Evolutionary conservation across 208 protist species (phyloP), one percentile per base, ranked within the genome.

Genomic region (Acanthamoeba healyi): DNA sequence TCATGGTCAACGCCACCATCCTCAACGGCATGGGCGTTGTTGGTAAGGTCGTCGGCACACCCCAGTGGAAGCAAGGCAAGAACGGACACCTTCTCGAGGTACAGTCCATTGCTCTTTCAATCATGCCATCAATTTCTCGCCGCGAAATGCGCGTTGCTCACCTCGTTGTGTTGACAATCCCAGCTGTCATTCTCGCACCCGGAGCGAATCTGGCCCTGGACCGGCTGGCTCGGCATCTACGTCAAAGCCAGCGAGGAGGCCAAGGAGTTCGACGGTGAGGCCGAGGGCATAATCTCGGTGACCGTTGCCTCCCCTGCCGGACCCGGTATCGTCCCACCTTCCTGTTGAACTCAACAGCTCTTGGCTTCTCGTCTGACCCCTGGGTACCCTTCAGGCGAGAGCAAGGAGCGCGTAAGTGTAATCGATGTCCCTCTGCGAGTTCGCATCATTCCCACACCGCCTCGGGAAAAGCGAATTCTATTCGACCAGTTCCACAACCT

Each of bases 401-500:
- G 29, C 32, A 34, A 54, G 32, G 51, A 93, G 36, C 58, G 88
- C 22, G 42, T 49, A 17, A 93, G 63, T 22, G 29, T 36, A 6
- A 72, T 89, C 22, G 81, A 90, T 1, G 54, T 87, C 14, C 92
- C 92, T 29, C 77, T 90, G 74, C 54, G 46, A 7, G 94, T 97
- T 0, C 26, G 24, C 10, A 94, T 98, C 1, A 87, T 97, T 36
- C 96, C 97, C 17, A 96, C 97, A 24, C 99, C 99, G 42, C 94
- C 97, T 29, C 96, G 98, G 15, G 10, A 77, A 22, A 91, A 95
- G 58, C 97, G 99, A 15, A 92, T 99, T 12, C 97, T 99, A 38
- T 98, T 98, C 92, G 99, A 99, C 94, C 98, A 99, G 77, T 98
- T 95, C 82, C 99, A 99, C 94, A 98, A 97, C 79, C 97, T 99